Percentiles rank a stretch among this genome's conserved stretches.
These are phyloP conservation scores for Beauveria asiatica DNA, from an alignment of 2,329 filamentous ascomycete genomes.

Conservation along the genomic window DNA sequence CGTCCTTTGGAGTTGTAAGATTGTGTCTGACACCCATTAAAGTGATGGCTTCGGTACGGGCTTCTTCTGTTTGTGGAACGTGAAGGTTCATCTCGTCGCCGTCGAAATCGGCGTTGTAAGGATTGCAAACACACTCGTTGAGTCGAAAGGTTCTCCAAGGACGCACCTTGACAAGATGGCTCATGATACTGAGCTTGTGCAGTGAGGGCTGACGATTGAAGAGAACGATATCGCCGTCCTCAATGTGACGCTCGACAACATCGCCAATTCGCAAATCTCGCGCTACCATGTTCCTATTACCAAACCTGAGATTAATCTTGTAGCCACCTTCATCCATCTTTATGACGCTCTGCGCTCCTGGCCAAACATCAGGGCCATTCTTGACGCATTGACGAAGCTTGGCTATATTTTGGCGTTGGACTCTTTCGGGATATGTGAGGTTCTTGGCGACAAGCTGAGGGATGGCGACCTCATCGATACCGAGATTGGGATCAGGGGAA, in stretches of 20 bases:
- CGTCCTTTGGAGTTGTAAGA: slow-evolving; percentile 90
- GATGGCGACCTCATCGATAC: slow-evolving; percentile 88
- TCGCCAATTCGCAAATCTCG: slow-evolving; percentile 73
- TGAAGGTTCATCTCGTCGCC: slow-evolving; percentile 99
- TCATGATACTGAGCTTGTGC: slow-evolving; percentile 98
- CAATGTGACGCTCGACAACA: slow-evolving; percentile 85
- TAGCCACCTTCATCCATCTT: slow-evolving; percentile 61
- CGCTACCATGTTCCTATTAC: slow-evolving; percentile 62
- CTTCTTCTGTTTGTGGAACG: slow-evolving; percentile 95
- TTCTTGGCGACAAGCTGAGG: slow-evolving; percentile 90
- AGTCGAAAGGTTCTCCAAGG: slow-evolving; percentile 94
- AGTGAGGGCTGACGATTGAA: slow-evolving; percentile 98
- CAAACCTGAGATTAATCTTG: slow-evolving; percentile 69
- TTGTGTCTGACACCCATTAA: slow-evolving; percentile 99
- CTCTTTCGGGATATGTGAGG: slow-evolving; percentile 87
- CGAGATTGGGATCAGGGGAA: slow-evolving; percentile 89
- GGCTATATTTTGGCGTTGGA: slow-evolving; percentile 74
- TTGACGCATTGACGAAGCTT: slow-evolving; percentile 67
- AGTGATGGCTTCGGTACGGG: slow-evolving; percentile 86
- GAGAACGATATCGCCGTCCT: slow-evolving; percentile 90
- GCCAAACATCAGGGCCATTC: slow-evolving; percentile 72
- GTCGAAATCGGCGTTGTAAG: slow-evolving; percentile 98
- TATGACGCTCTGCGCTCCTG: slow-evolving; percentile 76
- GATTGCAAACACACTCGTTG: slow-evolving; percentile 96
- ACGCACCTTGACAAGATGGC: slow-evolving; percentile 84